A percentile compares a stretch with the other conserved stretches of the same genome.
These are phyloP conservation scores for Phytomonas francai DNA, from an alignment of 208 protist genomes.

Conservation along the genomic window DNA sequence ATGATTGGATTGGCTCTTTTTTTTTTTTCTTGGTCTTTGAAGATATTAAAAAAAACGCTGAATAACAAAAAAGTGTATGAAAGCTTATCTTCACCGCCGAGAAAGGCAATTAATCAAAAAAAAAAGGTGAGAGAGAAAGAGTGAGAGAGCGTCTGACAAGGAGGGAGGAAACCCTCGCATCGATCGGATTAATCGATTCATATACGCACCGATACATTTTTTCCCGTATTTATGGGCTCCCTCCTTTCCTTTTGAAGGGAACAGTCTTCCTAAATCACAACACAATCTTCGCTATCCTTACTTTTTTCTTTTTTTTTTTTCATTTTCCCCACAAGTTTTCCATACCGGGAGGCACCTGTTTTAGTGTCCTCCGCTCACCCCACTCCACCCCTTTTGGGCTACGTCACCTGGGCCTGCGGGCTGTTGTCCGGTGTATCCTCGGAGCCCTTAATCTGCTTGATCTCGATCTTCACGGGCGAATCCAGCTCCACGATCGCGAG, in stretches of 20 bases:
- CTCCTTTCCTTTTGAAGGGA: neutral
- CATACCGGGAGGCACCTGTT: too few species aligned
- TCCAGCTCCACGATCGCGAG: slow-evolving; percentile 76
- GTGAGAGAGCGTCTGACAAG: neutral
- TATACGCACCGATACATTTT: too few species aligned
- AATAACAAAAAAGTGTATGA: slow-evolving; percentile 1
- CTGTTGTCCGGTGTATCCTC: slow-evolving; percentile 82
- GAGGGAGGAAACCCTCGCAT: too few species aligned
- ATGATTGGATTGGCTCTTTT: slow-evolving; percentile 22
- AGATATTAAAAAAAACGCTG: slow-evolving; percentile 1
- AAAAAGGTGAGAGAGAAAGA: slow-evolving; percentile 1
- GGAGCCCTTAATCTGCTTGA: slow-evolving; percentile 87
- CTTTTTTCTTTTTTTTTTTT: neutral
- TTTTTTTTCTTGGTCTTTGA: slow-evolving; percentile 6
- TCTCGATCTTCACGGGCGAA: slow-evolving; percentile 67
- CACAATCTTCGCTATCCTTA: neutral
- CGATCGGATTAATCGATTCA: too few species aligned
- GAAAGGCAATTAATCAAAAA: neutral
- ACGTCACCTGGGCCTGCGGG: slow-evolving; percentile 50
- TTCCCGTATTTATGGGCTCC: too few species aligned
- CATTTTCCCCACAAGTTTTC: neutral
- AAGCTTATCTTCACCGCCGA: neutral
- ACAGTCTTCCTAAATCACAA: neutral
- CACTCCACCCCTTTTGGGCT: slow-evolving; percentile 7
- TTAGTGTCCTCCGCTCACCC: too few species aligned